Conservation (phyloP, 495 filamentous ascomycete genomes). For the Hypoxylon intermedium region DNA sequence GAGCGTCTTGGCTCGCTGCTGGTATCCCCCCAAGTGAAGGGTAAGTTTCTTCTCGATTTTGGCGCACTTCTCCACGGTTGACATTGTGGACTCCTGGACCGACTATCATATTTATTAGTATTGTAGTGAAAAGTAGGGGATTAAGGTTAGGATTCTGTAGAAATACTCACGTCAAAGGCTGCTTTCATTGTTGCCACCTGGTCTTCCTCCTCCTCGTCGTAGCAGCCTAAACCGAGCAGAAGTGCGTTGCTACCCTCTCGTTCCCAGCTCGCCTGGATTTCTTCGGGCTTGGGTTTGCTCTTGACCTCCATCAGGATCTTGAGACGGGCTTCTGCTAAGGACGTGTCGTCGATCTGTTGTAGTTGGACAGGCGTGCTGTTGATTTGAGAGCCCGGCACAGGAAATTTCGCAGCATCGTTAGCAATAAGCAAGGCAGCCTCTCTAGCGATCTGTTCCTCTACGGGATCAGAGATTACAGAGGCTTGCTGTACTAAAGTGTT, state of each 20-base stretch:
- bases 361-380: constrained; percentile 66
- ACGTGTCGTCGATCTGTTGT: constrained; percentile 71
- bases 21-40: constrained; percentile 87
- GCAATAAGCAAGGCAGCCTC: constrained; percentile 82
- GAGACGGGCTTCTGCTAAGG: constrained; percentile 74
- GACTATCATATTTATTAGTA: constrained; percentile 60
- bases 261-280: constrained; percentile 73
- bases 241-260: constrained; percentile 63
- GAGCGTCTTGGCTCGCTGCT: constrained; percentile 81
- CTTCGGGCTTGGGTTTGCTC: constrained; percentile 61
- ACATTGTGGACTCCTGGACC: constrained; percentile 72
- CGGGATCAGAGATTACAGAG: constrained; percentile 43
- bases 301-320: constrained; percentile 77
- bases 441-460: constrained; percentile 66
- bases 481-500: constrained; percentile 70
- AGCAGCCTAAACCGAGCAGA: constrained; percentile 79
- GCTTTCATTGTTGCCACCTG: constrained; percentile 65
- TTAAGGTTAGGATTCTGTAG: background rate
- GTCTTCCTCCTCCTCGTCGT: constrained; percentile 74
- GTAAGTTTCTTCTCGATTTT: constrained; percentile 94
- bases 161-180: constrained; percentile 68
- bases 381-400: constrained; percentile 69
- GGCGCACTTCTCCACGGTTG: constrained; percentile 77
- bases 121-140: background rate
- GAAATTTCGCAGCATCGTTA: constrained; percentile 78